Base-by-base conservation (phyloP, 2,329 filamentous ascomycete genomes). In the Hymenoscyphus salicellus region DNA sequence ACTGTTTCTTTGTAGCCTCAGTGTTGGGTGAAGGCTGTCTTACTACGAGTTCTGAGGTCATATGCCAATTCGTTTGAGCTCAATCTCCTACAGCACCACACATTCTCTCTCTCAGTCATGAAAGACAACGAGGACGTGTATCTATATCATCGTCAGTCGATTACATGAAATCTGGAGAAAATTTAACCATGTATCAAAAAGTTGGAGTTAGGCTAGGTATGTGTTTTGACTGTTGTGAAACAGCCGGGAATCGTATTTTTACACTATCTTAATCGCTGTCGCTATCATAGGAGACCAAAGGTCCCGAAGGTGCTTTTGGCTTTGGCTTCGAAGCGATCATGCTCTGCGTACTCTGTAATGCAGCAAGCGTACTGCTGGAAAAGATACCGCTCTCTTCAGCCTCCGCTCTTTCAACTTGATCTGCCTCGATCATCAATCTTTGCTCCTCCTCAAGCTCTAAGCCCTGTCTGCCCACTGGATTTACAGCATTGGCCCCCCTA, bases 211-310 rank as follows among this genome's bases (percentile, higher is more conserved):
- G 14, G 36, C 4, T 16, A 17, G 36, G 4, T 17, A 38, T 17
- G 2, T 52, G 46, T 26, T 20, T 26, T 52, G 46, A 14, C 6
- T 52, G 20, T 14, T 26, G 10, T 52, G 16, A 23, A 26, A 23
- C 46, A 52, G 14, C 7, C 14, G 20, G 7, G 2, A 26, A 46
- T 61, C 46, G 43, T 32, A 38, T 61, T 52, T 38, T 55, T 55
- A 55, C 43, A 61, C 46, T 49, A 52, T 38, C n/a, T 43, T 66
- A 73, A 72, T 97, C 93, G 75, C 93, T 91, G 78, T 96, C 93
- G 76, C 92, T 97, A 63, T 88, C 93, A 74, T 99, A 99, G 30
- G 85, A 90, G 23, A 97, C 95, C 69, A 98, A 79, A 6, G 92
- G 90, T 1, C 91, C 92, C 20, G 84, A 77, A 32, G 86, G 79